Conservation (phyloP, 345 rosid genomes). For the Rhodomyrtus tomentosa region DNA sequence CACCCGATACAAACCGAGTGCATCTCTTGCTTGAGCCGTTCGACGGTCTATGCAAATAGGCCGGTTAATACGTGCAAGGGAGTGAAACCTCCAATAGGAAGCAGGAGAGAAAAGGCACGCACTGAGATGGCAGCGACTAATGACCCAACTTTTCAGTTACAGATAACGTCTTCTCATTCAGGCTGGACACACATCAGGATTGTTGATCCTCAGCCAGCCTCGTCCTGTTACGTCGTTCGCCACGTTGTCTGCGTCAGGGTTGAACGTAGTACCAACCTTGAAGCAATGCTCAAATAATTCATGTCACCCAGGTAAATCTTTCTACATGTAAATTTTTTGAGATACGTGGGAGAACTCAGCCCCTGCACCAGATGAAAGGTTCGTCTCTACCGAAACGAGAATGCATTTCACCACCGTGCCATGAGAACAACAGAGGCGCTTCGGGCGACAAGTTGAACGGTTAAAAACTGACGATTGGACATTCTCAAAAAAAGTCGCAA, state of each 20-base stretch:
- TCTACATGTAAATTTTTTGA: neutral
- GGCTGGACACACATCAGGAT: too few species aligned
- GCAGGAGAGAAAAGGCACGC: constrained; percentile 13
- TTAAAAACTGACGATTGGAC: neutral
- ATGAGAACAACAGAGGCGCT: neutral
- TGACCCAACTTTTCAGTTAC: neutral
- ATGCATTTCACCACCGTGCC: neutral
- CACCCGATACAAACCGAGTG: constrained; percentile 1
- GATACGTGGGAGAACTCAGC: neutral
- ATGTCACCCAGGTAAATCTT: neutral
- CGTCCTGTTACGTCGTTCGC: neutral
- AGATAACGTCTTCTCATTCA: neutral
- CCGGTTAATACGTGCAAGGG: constrained; percentile 1
- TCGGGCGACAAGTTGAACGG: neutral
- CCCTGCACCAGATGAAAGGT: neutral
- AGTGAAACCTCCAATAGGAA: constrained; percentile 2
- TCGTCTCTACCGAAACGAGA: neutral
- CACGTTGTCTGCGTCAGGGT: neutral
- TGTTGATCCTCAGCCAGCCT: neutral
- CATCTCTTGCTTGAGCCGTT: constrained; percentile 19
- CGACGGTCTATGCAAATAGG: neutral
- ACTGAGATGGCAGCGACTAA: neutral
- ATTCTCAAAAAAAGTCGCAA: neutral
- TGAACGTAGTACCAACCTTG: neutral
- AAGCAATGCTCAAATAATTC: neutral